phyloP scores from a whole-genome alignment of 192 early-diverging fungal species.

The Umbelopsis ramanniana region DNA sequence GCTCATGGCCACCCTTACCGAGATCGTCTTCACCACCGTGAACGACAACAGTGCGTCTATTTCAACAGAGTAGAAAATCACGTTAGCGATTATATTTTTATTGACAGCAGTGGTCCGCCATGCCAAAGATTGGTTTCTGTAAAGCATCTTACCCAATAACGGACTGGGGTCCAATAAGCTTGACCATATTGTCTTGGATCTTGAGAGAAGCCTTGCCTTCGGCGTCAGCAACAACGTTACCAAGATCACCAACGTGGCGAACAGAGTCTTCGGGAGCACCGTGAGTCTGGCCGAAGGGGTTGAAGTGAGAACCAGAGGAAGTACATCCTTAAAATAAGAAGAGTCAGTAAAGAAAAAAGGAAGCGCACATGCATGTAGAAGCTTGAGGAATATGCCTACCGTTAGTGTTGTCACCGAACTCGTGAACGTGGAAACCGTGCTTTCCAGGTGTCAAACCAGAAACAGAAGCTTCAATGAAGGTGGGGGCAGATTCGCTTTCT shows the following conservation, averaged over 20 bases:
- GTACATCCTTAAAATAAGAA: slow-evolving; percentile 61
- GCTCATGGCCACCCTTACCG: slow-evolving; percentile 72
- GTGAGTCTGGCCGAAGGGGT: slow-evolving; percentile 79
- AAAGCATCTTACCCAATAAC: slow-evolving; percentile 67
- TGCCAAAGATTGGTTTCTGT: too few relatives aligned
- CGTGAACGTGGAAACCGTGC: slow-evolving; percentile 93
- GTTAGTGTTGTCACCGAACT: slow-evolving; percentile 82
- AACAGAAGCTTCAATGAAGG: slow-evolving; percentile 60
- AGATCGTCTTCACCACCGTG: slow-evolving; percentile 88
- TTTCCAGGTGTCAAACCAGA: slow-evolving; percentile 68
- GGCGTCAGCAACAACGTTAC: slow-evolving; percentile 70
- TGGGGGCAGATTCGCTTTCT: slow-evolving; percentile 58
- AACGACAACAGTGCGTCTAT: slow-evolving; percentile 79
- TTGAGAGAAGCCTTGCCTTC: slow-evolving; percentile 61
- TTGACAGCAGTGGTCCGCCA: too few relatives aligned
- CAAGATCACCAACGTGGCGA: slow-evolving; percentile 91
- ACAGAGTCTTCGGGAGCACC: slow-evolving; percentile 69
- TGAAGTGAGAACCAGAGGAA: slow-evolving; percentile 88
- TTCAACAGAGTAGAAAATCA: background rate
- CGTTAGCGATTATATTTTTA: too few relatives aligned
- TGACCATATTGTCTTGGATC: slow-evolving; percentile 65
- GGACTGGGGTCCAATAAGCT: slow-evolving; percentile 74
- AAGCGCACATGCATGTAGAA: background rate
- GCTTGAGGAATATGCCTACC: slow-evolving; percentile 32
- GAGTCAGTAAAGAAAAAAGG: background rate